Evolutionary conservation across 2,329 filamentous ascomycete species (phyloP), one percentile per base, ranked within the genome.

Genomic region (Dissoconium aciculare): DNA sequence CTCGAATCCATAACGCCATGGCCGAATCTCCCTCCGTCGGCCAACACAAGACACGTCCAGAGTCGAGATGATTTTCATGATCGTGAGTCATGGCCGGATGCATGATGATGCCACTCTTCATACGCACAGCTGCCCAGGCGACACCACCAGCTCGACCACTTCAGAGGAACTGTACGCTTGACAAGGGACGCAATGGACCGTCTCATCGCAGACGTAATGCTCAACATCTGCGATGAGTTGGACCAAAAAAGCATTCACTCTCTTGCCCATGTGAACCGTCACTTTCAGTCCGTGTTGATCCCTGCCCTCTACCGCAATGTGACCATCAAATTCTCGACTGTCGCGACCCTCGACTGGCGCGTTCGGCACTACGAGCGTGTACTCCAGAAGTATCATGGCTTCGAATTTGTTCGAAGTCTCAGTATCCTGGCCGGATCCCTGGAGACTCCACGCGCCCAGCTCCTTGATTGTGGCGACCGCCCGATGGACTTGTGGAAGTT

Each of bases 201-300:
- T n/a, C 19, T 23, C 19, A 23, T 23, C 19, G 19, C 19, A 23
- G 19, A 23, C 19, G 19, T 23, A n/a, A 23, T 23, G 19, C 19
- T 23, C 19, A 23, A 23, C 19, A 23, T 23, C 19, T 23, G 19
- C 19, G 19, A 23, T 23, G 19, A 23, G n/a, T 23, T 23, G 19
- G 19, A 23, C n/a, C 19, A n/a, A 8, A 23, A 23, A 23, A 23
- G 19, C n/a, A 23, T 23, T 23, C 19, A 23, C 19, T 8, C 8
- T n/a, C 19, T 23, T 8, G 19, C 19, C 19, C 19, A n/a, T n/a
- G n/a, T 23, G n/a, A 23, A 23, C n/a, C 19, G 19, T 8, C 19
- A 23, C 19, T 23, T 23, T n/a, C 19, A 23, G n/a, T 23, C 19
- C 19, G 19, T 23, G 8, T n/a, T 23, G 19, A 23, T 23, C 8